Evolutionary conservation across 331 rosid genomes (phyloP), one percentile per base, ranked within the genome.

Genomic region (Saraca asoca): DNA sequence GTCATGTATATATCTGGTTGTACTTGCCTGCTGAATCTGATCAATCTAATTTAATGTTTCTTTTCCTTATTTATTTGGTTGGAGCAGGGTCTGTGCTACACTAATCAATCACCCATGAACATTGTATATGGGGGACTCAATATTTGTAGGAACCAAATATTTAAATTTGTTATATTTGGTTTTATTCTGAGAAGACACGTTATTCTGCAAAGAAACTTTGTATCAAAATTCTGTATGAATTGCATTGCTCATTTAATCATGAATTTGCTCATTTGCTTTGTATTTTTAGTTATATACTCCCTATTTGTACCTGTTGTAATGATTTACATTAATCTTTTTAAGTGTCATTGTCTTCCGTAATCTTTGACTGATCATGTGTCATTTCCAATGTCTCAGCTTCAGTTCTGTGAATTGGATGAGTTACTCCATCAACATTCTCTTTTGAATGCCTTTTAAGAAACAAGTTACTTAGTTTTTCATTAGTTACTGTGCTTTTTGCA

Each of bases 1-100:
- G 54, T 11, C 20, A 34, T 59, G 17, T 9, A 6, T 56, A 52
- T 48, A 50, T 48, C 55, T 60, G 51, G 64, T 59, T 37, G 39
- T 67, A 55, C 51, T 56, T 38, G 29, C 33, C 53, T 37, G 39
- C 65, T 24, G 34, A 45, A 64, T 58, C 51, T 12, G 29, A 55
- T 45, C 49, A 31, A 55, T 64, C 50, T 53, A 69, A 51, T 63
- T 15, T 64, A 33, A 11, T 61, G 14, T 43, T 69, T 50, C 55
- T 24, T 24, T 63, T 70, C 19, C 58, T 49, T 69, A 38, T 73
- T 64, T 41, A 15, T 52, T 38, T 69, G 69, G 56, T 33, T 51
- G 69, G 74, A 17, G 54, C 56, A 54, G 13, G 31, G 31, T 24
- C 31, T 24, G 3, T 24, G 31, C 31, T 24, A 24, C 31, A n/a